phyloP scores from a whole-genome alignment of 805 yeast genomes.

The Pichia nakasei region DNA sequence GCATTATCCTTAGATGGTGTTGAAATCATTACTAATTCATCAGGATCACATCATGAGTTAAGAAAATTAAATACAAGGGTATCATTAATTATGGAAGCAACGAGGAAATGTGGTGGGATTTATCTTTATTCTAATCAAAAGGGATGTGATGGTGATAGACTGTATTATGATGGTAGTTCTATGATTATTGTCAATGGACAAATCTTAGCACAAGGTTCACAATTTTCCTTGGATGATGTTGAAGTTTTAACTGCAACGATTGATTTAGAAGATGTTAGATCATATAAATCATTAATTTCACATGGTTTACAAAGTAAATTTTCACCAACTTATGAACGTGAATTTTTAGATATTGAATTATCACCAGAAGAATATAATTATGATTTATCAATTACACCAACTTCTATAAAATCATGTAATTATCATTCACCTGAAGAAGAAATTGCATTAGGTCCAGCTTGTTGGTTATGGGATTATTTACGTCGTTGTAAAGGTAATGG shows the following conservation, averaged over 20 bases:
- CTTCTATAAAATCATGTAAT: constrained; percentile 39
- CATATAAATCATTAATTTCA: constrained; percentile 65
- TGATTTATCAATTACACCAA: constrained; percentile 53
- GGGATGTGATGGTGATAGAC: constrained; percentile 97
- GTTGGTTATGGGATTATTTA: constrained; percentile 98
- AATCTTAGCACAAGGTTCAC: constrained; percentile 88
- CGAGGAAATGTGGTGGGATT: constrained; percentile 93
- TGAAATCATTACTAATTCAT: constrained; percentile 92
- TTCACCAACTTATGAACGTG: constrained; percentile 39
- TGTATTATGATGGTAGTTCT: constrained; percentile 97
- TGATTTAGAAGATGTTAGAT: constrained; percentile 83
- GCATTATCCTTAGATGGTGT: constrained; percentile 90
- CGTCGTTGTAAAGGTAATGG: constrained; percentile 89
- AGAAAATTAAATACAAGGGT: constrained; percentile 81
- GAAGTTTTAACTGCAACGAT: constrained; percentile 95
- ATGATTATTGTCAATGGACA: constrained; percentile 86
- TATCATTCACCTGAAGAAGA: constrained; percentile 90
- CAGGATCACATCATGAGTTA: constrained; percentile 97
- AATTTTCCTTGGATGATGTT: constrained; percentile 82
- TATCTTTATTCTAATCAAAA: constrained; percentile 90
- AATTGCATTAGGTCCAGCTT: constrained; percentile 96
- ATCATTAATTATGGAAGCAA: constrained; percentile 82
- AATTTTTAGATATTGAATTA: constrained; percentile 56
- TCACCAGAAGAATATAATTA: constrained; percentile 54
- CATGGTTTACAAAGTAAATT: constrained; percentile 62